Percentiles rank a stretch among this genome's conserved stretches.
Conservation (phyloP, 768 basidiomycete species). For the Collybiopsis luxurians region DNA sequence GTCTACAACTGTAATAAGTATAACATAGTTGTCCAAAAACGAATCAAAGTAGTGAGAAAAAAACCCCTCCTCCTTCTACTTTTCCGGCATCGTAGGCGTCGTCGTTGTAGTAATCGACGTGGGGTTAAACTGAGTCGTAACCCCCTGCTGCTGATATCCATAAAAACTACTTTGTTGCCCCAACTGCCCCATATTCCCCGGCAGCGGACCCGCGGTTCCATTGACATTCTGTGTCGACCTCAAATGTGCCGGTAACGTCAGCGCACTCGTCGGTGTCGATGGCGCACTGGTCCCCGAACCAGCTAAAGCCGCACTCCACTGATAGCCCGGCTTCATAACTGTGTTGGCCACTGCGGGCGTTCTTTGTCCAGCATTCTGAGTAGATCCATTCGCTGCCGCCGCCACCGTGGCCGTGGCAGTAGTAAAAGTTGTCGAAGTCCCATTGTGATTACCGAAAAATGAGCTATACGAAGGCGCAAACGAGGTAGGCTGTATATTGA, state of each 20-base stretch:
- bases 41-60: no score
- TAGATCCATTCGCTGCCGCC: constrained; percentile 31
- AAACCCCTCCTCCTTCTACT: neutral
- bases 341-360: constrained; percentile 58
- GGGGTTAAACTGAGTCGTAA: neutral
- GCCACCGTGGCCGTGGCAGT: constrained; percentile 23
- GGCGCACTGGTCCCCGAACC: neutral
- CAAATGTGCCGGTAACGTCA: neutral
- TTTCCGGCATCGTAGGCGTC: neutral
- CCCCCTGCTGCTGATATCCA: neutral
- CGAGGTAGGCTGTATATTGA: constrained; percentile 26
- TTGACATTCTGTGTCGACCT: neutral
- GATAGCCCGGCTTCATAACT: constrained; percentile 25
- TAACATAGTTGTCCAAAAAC: neutral
- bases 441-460: constrained; percentile 5
- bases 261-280: neutral
- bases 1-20: neutral
- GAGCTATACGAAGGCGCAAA: constrained; percentile 7
- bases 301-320: constrained; percentile 3
- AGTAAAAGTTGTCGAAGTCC: constrained; percentile 8
- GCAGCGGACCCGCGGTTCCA: neutral
- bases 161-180: constrained; percentile 5
- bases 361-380: constrained; percentile 30
- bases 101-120: neutral
- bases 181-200: neutral